A percentile compares a stretch with the other conserved stretches of the same genome.
Evolutionary conservation across 2,329 filamentous ascomycete species (phyloP).

Genomic region (Calonectria henricotiae): DNA sequence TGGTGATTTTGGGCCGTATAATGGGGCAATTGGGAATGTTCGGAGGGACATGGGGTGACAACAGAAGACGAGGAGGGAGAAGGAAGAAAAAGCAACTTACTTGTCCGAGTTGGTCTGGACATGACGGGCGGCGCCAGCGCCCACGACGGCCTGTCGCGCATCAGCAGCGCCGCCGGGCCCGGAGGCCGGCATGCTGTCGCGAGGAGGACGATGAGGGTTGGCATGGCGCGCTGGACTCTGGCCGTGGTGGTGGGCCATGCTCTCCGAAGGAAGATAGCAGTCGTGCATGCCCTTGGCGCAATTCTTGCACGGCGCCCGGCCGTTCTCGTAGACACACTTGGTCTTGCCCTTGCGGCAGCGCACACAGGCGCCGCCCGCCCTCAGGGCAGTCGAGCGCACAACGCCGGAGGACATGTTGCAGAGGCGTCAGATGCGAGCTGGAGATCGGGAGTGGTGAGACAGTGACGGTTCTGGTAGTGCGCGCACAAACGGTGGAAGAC

Average conservation of each 20-base stretch:
- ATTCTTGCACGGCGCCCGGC: conserved; percentile 75
- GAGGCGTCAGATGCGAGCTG: conserved; percentile 19
- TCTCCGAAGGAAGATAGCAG: conserved; percentile 75
- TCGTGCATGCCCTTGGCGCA: conserved; percentile 77
- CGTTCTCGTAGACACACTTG: conserved; percentile 76
- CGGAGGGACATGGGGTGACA: conserved; percentile 21
- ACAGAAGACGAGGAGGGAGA: conserved; percentile 17
- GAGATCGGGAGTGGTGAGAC: conserved; percentile 32
- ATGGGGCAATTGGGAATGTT: neutral
- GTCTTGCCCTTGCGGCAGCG: conserved; percentile 78
- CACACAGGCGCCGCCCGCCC: conserved; percentile 75
- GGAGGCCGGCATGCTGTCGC: conserved; percentile 71
- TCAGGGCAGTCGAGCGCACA: conserved; percentile 73
- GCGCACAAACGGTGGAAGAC: conserved; percentile 26
- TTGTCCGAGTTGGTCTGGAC: conserved; percentile 68
- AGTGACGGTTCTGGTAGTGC: conserved; percentile 11
- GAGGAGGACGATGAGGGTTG: conserved; percentile 66
- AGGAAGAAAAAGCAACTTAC: conserved; percentile 62
- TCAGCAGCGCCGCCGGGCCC: conserved; percentile 65
- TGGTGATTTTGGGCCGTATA: conserved; percentile 13
- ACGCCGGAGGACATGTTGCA: conserved; percentile 64
- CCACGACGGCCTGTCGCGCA: conserved; percentile 62
- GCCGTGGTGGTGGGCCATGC: conserved; percentile 73
- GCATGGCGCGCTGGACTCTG: conserved; percentile 70
- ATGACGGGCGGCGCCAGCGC: conserved; percentile 66